phyloP scores from a whole-genome alignment of 805 yeast species.

The Cyberlindnera mycetangii region DNA sequence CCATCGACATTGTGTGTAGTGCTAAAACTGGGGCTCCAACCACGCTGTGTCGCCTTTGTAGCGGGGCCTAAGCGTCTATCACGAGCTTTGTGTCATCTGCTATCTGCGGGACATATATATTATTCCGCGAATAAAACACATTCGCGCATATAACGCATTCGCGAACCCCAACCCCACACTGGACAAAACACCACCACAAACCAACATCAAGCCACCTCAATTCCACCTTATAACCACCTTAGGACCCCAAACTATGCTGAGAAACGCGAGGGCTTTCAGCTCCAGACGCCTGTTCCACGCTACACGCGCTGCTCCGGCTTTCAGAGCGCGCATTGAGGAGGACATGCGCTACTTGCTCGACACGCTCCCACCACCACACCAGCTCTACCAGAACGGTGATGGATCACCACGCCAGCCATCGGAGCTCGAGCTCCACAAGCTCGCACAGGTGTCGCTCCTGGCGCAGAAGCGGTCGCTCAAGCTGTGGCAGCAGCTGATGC shows the following conservation, averaged over 20 bases:
- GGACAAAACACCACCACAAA: background rate
- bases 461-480: constrained; percentile 55
- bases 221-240: background rate
- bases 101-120: no score
- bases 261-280: background rate
- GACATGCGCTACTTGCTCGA: constrained; percentile 62
- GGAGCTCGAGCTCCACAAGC: constrained; percentile 67
- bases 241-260: background rate
- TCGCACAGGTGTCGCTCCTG: constrained; percentile 67
- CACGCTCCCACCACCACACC: constrained; percentile 59
- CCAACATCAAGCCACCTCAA: background rate
- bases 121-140: background rate
- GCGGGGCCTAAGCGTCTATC: no score
- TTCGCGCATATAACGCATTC: background rate
- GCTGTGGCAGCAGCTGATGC: constrained; percentile 40
- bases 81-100: constrained; percentile 1
- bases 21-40: no score
- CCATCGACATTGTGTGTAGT: no score
- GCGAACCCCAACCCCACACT: constrained; percentile 1
- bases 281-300: constrained; percentile 2
- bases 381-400: constrained; percentile 69
- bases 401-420: constrained; percentile 69
- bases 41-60: no score
- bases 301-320: constrained; percentile 15
- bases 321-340: constrained; percentile 50